phyloP scores from a whole-genome alignment of 2,329 filamentous ascomycete species.

The Phialocephala subalpina region DNA sequence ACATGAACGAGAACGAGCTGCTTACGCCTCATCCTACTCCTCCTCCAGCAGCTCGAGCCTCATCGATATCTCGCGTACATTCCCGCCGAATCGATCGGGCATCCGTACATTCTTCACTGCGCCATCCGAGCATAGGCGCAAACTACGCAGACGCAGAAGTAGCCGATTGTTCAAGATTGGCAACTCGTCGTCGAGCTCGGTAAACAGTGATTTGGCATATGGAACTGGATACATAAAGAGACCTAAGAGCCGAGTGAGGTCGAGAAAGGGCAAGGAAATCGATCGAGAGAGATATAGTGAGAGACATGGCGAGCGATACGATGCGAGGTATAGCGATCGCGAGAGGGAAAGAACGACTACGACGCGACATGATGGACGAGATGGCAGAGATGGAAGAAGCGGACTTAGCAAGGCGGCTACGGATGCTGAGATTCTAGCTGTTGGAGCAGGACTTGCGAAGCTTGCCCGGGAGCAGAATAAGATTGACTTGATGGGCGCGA shows the following conservation, averaged over 20 bases:
- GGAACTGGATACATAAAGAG: slow-evolving; percentile 60
- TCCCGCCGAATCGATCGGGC: slow-evolving; percentile 56
- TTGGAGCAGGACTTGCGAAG: slow-evolving; percentile 55
- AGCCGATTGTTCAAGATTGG: slow-evolving; percentile 63
- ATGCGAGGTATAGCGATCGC: slow-evolving; percentile 21
- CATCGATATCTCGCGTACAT: slow-evolving; percentile 71
- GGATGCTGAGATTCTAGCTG: slow-evolving; percentile 54
- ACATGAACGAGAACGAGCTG: slow-evolving; percentile 23
- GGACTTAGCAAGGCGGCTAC: slow-evolving; percentile 42
- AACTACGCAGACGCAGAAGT: slow-evolving; percentile 54
- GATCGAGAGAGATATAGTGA: slow-evolving; percentile 35
- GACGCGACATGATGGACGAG: slow-evolving; percentile 24
- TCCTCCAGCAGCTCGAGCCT: slow-evolving; percentile 35
- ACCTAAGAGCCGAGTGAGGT: slow-evolving; percentile 39
- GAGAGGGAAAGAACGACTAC: slow-evolving; percentile 21
- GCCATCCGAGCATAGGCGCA: slow-evolving; percentile 58
- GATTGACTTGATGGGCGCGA: slow-evolving; percentile 46
- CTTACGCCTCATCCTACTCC: slow-evolving; percentile 36
- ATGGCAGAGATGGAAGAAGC: slow-evolving; percentile 27
- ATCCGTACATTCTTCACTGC: slow-evolving; percentile 70
- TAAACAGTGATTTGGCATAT: slow-evolving; percentile 74
- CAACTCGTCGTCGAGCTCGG: slow-evolving; percentile 72
- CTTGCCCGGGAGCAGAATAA: slow-evolving; percentile 51
- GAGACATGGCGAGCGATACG: slow-evolving; percentile 18
- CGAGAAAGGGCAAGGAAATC: slow-evolving; percentile 39